Base-by-base conservation (phyloP, 495 filamentous ascomycete genomes). In the Penicillium paxilli region DNA sequence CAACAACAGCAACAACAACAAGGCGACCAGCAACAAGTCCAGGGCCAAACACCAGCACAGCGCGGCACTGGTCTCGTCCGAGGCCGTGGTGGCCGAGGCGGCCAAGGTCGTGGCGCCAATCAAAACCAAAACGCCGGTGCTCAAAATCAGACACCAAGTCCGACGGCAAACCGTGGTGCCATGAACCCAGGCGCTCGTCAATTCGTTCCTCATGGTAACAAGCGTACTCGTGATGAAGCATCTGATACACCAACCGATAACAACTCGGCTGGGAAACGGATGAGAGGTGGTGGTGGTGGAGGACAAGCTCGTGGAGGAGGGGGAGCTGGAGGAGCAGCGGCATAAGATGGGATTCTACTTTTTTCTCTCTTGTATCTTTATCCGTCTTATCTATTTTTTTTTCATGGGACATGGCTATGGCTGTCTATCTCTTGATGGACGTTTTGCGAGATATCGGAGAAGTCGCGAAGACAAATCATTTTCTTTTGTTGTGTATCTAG, bases 181-280 rank as follows among this genome's bases (percentile, higher is more conserved):
- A 46, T 84, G 44, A 85, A 78, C 64, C 73, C 72, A 52, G 60
- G 80, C 59, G 84, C 79, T 7, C 80, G 78, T 44, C 79, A 85
- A 52, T 88, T 87, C 60, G 80, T 83, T 32, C 83, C 85, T 4
- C 67, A 72, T 41, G 85, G 86, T n/a, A 80, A 82, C 48, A 90
- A 90, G 68, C 73, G 86, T 25, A 72, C 81, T 17, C 73, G 87
- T 19, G 85, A 87, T 19, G 87, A 89, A 28, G 82, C 80, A 8
- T 69, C 78, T 19, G 79, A 78, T 21, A 78, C 73, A 17, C 51
- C 55, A 11, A 64, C 66, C 17, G 76, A 74, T 9, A 67, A 60
- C 12, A 74, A 57, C 11, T 69, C 55, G 52, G 70, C 66, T 49
- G 82, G 81, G 30, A 83, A 83, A 67, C 72, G 80, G 55, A 76